Evolutionary conservation across 768 basidiomycete species (phyloP), one percentile per base, ranked within the genome.

Genomic region (Polyporus arcularius): DNA sequence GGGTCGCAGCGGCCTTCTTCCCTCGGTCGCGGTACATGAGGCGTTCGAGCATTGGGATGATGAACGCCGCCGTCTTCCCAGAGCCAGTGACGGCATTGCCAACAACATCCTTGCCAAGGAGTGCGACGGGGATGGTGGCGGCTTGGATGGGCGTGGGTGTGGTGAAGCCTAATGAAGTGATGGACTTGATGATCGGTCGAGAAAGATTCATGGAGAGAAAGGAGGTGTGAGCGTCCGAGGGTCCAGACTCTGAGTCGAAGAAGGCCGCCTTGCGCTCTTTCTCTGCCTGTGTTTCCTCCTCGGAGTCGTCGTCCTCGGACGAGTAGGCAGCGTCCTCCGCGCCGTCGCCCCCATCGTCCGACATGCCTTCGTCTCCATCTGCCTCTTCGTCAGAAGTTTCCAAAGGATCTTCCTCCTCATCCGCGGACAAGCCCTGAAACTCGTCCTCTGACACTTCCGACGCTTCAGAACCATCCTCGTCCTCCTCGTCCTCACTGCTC

Each of bases 41-140:
- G 58, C 97, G 89, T 73, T 99, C 97, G 52, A 96, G 74, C 76
- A 96, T 90, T 42, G 97, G 97, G 60, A 98, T 87, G 69, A 90
- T 89, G 76, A 98, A 99, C 2, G 97, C 97, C 10, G 94, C 96
- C 1, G 97, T 99, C 79, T 99, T 99, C 61, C 97, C 97, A 4
- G 95, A 97, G 62, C 97, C 97, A 16, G 97, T 99, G 16, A 96
- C 92, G 18, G 97, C 96, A 60, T 86, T 89, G 35, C 96, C 97
- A 55, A 99, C 95, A 40, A 99, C 84, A 72, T 99, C 97, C 71
- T 97, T 95, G 53, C 97, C 97, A 26, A 96, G 73, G 18, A 99
- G 83, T 26, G 95, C 96, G 45, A 95, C 87, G 16, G 97, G 97
- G 56, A 99, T 93, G 12, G 96, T 90, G 45, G 92, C 88, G 2